phyloP scores from a whole-genome alignment of 1,284 basidiomycete genomes.

The Coniferiporia weirii region DNA sequence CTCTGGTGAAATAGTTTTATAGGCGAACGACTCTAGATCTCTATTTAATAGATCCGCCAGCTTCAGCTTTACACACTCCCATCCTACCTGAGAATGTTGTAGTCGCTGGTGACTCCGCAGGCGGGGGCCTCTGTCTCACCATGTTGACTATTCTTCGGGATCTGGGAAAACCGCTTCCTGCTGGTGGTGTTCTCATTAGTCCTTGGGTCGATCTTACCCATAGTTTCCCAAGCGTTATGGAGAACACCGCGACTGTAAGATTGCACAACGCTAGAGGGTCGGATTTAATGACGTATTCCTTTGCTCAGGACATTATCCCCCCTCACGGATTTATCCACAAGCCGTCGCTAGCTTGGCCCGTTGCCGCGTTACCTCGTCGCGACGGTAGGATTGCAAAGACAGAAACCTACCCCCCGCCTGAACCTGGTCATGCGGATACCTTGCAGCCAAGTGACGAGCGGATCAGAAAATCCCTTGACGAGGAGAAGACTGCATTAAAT shows the following conservation, averaged over 20 bases:
- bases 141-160: slow-evolving; percentile 75
- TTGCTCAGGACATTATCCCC: slow-evolving; percentile 57
- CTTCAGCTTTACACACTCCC: slow-evolving; percentile 59
- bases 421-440: slow-evolving; percentile 48
- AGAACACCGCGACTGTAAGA: slow-evolving; percentile 63
- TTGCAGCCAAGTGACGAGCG: slow-evolving; percentile 33
- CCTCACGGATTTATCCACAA: slow-evolving; percentile 56
- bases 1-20: neutral
- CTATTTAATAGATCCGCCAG: slow-evolving; percentile 76
- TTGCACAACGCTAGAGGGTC: slow-evolving; percentile 17
- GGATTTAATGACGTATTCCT: slow-evolving; percentile 22
- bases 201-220: slow-evolving; percentile 86
- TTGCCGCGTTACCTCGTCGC: slow-evolving; percentile 34
- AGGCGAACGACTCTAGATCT: slow-evolving; percentile 44
- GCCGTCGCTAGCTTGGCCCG: slow-evolving; percentile 52
- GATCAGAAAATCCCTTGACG: slow-evolving; percentile 20
- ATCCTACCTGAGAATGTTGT: slow-evolving; percentile 72
- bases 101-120: slow-evolving; percentile 82
- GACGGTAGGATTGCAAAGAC: slow-evolving; percentile 37
- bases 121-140: slow-evolving; percentile 68
- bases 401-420: slow-evolving; percentile 39
- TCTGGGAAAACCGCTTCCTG: slow-evolving; percentile 65
- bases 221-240: slow-evolving; percentile 75
- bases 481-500: slow-evolving; percentile 10
- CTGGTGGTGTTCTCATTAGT: slow-evolving; percentile 72